Base-by-base conservation (phyloP, 768 basidiomycete species). In the Tricholoma furcatifolium region DNA sequence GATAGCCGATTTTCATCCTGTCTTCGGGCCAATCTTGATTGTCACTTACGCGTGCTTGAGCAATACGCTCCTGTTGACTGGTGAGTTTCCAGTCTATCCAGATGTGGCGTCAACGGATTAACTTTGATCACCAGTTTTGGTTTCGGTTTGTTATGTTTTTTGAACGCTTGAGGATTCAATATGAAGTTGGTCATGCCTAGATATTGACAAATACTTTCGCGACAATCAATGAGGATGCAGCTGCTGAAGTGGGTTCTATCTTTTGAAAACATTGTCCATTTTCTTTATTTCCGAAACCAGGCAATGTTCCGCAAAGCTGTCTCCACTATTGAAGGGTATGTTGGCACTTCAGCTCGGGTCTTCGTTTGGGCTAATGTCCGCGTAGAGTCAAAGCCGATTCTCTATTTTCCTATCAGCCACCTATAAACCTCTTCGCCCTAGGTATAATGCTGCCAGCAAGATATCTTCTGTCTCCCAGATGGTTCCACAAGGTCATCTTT, bases 171-270 rank as follows among this genome's bases (percentile, higher is more conserved):
- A 21, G 43, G 30, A 21, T 14, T 38, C n/a, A 44, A 20, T 6
- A 32, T 32, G 40, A 14, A 41, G 17, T 30, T 30, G 34, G 10
- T 10, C 17, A n/a, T 44, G 11, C 32, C 15, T 60, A 93, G 91
- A 98, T 98, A 44, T 74, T 99, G 21, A 93, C 93, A 6, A 92
- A 98, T 64, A 98, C 97, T 0, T 99, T 99, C 66, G 86, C 95
- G 0, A 90, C 81, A 6, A 93, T 98, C 62, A 95, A 87, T 57
- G 88, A 91, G 60, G 93, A 98, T 68, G 97, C 96, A 27, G 85
- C 83, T 1, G 93, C 94, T 1, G 93, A 97, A 77, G 92, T 91
- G 58, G 45, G 66, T 56, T 21, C 47, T 30, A 27, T 14, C 34
- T n/a, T 43, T 30, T 21, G 43, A 45, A 15, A 36, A 23, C 1